These are phyloP conservation scores for Tricholoma bakamatsutake DNA, from an alignment of 768 basidiomycete genomes.

Conservation along the genomic window DNA sequence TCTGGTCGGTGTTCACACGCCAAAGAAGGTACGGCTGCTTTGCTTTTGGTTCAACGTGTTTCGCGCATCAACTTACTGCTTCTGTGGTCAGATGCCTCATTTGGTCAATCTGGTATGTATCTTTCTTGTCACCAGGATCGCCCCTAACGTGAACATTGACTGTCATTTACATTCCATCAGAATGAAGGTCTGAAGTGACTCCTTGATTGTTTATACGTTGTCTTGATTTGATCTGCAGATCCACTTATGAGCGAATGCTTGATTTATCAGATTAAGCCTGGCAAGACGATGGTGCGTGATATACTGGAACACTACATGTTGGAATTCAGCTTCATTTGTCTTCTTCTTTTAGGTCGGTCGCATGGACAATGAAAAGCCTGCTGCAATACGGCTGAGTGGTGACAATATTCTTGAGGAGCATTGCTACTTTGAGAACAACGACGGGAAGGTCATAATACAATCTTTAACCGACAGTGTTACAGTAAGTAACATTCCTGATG, in stretches of 20 bases:
- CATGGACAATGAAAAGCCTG: slow-evolving; percentile 71
- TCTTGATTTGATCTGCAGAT: slow-evolving; percentile 40
- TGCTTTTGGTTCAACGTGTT: slow-evolving; percentile 4
- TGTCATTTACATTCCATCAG: slow-evolving; percentile 26
- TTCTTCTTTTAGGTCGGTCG: slow-evolving; percentile 64
- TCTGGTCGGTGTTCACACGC: slow-evolving; percentile 93
- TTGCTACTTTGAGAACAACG: slow-evolving; percentile 83
- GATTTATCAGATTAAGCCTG: slow-evolving; percentile 87
- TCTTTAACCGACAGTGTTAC: slow-evolving; percentile 79
- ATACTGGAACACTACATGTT: slow-evolving; percentile 2
- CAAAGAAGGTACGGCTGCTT: slow-evolving; percentile 72
- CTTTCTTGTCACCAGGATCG: slow-evolving; percentile 6
- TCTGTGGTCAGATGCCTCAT: slow-evolving; percentile 71
- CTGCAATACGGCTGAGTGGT: slow-evolving; percentile 90
- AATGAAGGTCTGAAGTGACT: slow-evolving; percentile 56
- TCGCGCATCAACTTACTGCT: slow-evolving; percentile 2
- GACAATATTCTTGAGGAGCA: slow-evolving; percentile 90
- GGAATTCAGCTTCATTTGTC: neutral
- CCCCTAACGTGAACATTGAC: slow-evolving; percentile 12
- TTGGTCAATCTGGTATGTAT: slow-evolving; percentile 82
- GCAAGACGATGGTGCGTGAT: slow-evolving; percentile 62
- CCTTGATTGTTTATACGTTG: slow-evolving; percentile 6
- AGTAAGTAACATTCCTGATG: slow-evolving; percentile 36
- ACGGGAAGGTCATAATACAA: slow-evolving; percentile 80
- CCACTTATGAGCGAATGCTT: slow-evolving; percentile 96